These are phyloP conservation scores for Talaromyces sp. DNA, from an alignment of 2,329 filamentous ascomycete species.

Conservation along the genomic window DNA sequence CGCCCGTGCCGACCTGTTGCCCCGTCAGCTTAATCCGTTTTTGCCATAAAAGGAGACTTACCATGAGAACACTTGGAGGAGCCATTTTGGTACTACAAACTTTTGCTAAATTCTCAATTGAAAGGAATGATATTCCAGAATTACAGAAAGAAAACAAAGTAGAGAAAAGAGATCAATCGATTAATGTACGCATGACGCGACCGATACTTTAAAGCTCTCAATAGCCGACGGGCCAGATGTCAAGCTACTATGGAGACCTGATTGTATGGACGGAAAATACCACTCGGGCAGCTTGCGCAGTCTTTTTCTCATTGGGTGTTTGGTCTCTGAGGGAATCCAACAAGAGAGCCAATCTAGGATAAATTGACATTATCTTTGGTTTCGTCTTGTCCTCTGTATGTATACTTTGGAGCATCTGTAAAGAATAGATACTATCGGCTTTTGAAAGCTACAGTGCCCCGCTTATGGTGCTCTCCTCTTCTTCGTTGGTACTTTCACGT, in stretches of 20 bases:
- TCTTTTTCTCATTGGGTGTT: background rate
- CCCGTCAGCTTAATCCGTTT: background rate
- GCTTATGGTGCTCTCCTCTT: background rate
- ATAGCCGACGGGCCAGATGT: slow-evolving; percentile 25
- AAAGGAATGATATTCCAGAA: background rate
- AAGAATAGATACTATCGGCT: background rate
- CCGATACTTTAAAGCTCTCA: slow-evolving; percentile 21
- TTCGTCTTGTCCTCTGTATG: background rate
- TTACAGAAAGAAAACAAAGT: background rate
- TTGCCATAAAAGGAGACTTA: slow-evolving; percentile 31
- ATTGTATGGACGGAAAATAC: slow-evolving; percentile 18
- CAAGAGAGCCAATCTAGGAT: background rate
- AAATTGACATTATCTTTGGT: background rate
- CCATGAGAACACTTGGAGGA: slow-evolving; percentile 67
- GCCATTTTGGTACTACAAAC: slow-evolving; percentile 43
- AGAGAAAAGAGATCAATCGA: background rate
- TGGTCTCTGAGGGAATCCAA: background rate
- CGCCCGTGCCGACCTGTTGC: slow-evolving; percentile 75
- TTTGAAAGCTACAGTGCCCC: background rate
- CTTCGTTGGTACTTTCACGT: background rate
- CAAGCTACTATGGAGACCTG: background rate
- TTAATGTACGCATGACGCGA: background rate
- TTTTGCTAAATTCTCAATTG: background rate
- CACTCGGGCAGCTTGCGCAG: background rate
- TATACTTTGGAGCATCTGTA: background rate